phyloP scores from a whole-genome alignment of 192 early-diverging fungal genomes.

The Podila minutissima region DNA sequence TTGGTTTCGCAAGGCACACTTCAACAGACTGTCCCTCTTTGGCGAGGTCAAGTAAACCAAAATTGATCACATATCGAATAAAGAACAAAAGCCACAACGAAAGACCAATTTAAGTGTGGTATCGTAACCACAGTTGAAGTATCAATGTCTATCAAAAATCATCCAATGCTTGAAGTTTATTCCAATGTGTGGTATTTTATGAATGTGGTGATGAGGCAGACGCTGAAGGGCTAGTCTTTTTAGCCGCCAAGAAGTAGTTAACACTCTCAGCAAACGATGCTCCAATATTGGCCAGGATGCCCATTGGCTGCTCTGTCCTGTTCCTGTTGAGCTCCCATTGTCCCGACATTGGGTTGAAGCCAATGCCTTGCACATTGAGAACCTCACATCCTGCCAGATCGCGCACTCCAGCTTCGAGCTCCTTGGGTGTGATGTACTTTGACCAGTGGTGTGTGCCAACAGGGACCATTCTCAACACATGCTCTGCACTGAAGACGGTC shows the following conservation, averaged over 20 bases:
- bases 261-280: constrained; percentile 36
- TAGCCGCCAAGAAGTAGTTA: constrained; percentile 60
- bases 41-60: too few species aligned
- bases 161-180: too few species aligned
- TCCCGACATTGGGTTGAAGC: constrained; percentile 63
- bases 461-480: constrained; percentile 80
- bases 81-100: too few species aligned
- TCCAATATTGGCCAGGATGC: constrained; percentile 33
- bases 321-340: constrained; percentile 51
- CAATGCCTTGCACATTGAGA: constrained; percentile 64
- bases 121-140: too few species aligned
- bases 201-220: not conserved
- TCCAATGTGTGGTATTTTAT: not conserved
- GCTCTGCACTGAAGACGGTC: constrained; percentile 86
- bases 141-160: too few species aligned
- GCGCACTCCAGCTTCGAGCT: constrained; percentile 65
- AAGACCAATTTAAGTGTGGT: too few species aligned
- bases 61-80: too few species aligned
- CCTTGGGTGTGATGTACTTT: constrained; percentile 87
- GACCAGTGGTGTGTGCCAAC: constrained; percentile 86
- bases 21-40: too few species aligned
- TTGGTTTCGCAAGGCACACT: too few species aligned
- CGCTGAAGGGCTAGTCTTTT: constrained; percentile 3
- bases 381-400: constrained; percentile 56
- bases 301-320: constrained; percentile 4